Conservation (phyloP, 2,329 filamentous ascomycete species). For the Colletotrichum orchidophilum region DNA sequence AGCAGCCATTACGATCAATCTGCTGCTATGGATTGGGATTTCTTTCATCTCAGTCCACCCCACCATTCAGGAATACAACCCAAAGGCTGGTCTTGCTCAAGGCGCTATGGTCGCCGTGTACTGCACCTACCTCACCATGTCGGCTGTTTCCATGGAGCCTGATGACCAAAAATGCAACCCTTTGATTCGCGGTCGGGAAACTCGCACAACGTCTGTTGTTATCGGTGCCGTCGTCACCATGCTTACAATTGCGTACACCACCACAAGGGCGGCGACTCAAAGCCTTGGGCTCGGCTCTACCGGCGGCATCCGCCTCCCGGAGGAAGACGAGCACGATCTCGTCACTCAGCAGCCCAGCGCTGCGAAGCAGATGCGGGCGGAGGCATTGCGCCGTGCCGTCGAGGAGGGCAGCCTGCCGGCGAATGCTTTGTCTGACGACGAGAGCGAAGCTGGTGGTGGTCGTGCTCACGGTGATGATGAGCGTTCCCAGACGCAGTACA, state of each 20-base stretch:
- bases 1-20: conserved; percentile 92
- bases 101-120: conserved; percentile 97
- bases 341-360: conserved; percentile 84
- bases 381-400: conserved; percentile 89
- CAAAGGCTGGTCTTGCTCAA: conserved; percentile 94
- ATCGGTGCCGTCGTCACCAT: conserved; percentile 96
- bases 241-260: conserved; percentile 96
- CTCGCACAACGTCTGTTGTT: conserved; percentile 88
- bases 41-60: conserved; percentile 91
- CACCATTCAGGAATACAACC: conserved; percentile 88
- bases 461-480: conserved; percentile 82
- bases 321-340: conserved; percentile 86
- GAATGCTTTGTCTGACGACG: conserved; percentile 81
- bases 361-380: conserved; percentile 90
- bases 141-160: conserved; percentile 97
- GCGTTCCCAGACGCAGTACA: conserved; percentile 90
- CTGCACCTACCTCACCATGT: conserved; percentile 98
- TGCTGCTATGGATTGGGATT: conserved; percentile 82
- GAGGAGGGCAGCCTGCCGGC: conserved; percentile 93
- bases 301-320: conserved; percentile 68
- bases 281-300: conserved; percentile 74
- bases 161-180: conserved; percentile 95
- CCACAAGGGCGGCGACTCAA: conserved; percentile 93
- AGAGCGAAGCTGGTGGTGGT: conserved; percentile 70
- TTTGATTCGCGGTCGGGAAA: conserved; percentile 83